Percentiles rank a stretch among this genome's conserved stretches.
These are phyloP conservation scores for Pyrenophora seminiperda DNA, from an alignment of 2,329 filamentous ascomycete genomes.

Conservation along the genomic window DNA sequence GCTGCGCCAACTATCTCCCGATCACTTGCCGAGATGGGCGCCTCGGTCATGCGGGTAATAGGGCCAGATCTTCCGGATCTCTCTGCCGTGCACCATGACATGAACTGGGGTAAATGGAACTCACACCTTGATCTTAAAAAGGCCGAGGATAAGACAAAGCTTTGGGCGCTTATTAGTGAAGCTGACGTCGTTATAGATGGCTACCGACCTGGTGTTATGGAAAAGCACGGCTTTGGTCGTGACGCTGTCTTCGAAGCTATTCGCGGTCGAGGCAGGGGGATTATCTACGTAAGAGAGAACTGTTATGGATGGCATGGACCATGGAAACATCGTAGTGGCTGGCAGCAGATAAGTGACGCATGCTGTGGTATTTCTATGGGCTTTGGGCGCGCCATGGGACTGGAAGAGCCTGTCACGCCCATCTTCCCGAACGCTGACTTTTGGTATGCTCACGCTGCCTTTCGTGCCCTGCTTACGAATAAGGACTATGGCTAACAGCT, in stretches of 20 bases:
- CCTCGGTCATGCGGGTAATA: conserved; percentile 55
- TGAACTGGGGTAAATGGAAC: conserved; percentile 60
- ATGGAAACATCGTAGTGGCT: conserved; percentile 55
- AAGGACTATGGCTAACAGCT: no score
- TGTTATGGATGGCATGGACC: conserved; percentile 61
- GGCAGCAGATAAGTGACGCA: conserved; percentile 61
- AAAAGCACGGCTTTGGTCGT: conserved; percentile 54
- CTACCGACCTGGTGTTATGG: conserved; percentile 55
- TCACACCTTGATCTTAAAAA: conserved; percentile 52
- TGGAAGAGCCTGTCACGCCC: conserved; percentile 53
- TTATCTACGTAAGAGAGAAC: conserved; percentile 58
- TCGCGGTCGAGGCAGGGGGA: conserved; percentile 49
- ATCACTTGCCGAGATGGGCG: conserved; percentile 54
- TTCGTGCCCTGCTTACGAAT: no score
- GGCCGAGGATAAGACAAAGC: conserved; percentile 46
- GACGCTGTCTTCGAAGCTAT: conserved; percentile 51
- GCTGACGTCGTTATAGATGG: conserved; percentile 59
- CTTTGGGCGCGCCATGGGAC: conserved; percentile 55
- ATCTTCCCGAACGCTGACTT: conserved; percentile 54
- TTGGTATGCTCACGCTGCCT: no score
- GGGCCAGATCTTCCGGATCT: conserved; percentile 50
- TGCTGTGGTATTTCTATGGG: conserved; percentile 53
- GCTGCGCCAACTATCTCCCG: conserved; percentile 54
- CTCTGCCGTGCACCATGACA: conserved; percentile 51
- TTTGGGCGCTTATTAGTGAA: conserved; percentile 52